Percentiles rank a stretch among this genome's conserved stretches.
Conservation (phyloP, 2,329 filamentous ascomycete species). For the Pestalotiopsis sp. region DNA sequence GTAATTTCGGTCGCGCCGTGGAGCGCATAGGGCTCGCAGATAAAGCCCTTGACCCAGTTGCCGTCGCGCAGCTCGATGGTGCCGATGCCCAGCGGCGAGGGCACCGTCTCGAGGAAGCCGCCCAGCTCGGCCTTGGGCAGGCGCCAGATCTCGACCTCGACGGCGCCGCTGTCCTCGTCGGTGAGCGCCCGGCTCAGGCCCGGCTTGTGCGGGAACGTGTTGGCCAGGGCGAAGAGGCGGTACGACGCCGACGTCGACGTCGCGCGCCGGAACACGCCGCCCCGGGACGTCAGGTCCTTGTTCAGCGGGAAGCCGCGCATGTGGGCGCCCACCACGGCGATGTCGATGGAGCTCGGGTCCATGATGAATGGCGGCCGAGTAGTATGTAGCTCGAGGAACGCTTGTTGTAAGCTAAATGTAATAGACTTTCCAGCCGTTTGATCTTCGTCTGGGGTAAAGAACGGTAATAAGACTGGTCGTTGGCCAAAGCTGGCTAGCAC, state of each 20-base stretch:
- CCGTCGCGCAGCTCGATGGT: conserved; percentile 36
- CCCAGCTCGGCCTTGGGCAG: conserved; percentile 31
- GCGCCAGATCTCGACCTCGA: conserved; percentile 39
- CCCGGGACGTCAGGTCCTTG: conserved; percentile 33
- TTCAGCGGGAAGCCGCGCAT: conserved; percentile 36
- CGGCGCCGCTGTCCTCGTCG: conserved; percentile 24
- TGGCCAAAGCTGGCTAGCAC: too few species aligned
- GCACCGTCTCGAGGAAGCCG: conserved; percentile 35
- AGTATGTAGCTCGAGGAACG: neutral
- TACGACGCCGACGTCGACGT: conserved; percentile 29
- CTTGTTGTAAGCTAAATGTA: neutral
- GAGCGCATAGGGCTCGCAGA: conserved; percentile 38
- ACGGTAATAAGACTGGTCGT: neutral
- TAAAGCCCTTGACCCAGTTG: conserved; percentile 37
- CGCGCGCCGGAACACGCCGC: conserved; percentile 25
- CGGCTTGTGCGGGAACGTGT: conserved; percentile 27
- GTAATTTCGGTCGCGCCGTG: conserved; percentile 34
- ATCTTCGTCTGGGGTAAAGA: neutral
- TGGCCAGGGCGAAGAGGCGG: neutral
- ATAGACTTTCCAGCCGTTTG: neutral
- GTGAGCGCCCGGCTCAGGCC: conserved; percentile 30
- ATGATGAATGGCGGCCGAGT: neutral
- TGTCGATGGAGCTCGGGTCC: neutral
- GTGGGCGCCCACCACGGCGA: conserved; percentile 40
- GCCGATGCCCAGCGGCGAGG: conserved; percentile 37